phyloP scores from a whole-genome alignment of 345 rosid genomes.

The Brassica juncea region DNA sequence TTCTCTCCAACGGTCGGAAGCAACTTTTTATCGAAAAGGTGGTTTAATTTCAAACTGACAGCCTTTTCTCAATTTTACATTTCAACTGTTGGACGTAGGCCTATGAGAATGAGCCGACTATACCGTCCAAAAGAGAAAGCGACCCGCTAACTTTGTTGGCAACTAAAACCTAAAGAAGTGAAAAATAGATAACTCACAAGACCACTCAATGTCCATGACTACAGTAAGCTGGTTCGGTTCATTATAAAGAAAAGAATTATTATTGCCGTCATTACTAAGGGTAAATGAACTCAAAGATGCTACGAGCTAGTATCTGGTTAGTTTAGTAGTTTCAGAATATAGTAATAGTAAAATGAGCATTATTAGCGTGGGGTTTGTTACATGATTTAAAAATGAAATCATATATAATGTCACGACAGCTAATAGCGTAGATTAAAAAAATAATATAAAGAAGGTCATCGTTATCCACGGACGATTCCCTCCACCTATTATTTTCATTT shows the following conservation, averaged over 20 bases:
- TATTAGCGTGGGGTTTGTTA: conserved; percentile 26
- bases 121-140: neutral
- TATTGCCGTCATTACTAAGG: neutral
- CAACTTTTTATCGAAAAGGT: too few species aligned
- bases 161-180: neutral
- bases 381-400: conserved; percentile 4
- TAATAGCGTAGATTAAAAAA: neutral
- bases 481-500: neutral
- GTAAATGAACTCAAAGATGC: conserved; percentile 5
- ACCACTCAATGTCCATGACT: neutral
- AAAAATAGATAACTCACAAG: neutral
- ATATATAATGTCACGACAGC: neutral
- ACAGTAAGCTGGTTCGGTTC: neutral
- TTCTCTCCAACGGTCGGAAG: too few species aligned
- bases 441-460: conserved; percentile 1
- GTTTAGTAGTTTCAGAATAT: neutral
- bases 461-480: conserved; percentile 26
- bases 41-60: neutral
- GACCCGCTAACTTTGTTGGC: conserved; percentile 9
- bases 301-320: neutral
- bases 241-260: neutral
- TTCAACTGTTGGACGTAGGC: neutral
- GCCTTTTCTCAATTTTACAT: neutral
- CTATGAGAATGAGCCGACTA: too few species aligned
- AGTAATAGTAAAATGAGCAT: neutral